Base-by-base conservation (phyloP, 2,329 filamentous ascomycete species). In the Sarocladiaceae sp. region DNA sequence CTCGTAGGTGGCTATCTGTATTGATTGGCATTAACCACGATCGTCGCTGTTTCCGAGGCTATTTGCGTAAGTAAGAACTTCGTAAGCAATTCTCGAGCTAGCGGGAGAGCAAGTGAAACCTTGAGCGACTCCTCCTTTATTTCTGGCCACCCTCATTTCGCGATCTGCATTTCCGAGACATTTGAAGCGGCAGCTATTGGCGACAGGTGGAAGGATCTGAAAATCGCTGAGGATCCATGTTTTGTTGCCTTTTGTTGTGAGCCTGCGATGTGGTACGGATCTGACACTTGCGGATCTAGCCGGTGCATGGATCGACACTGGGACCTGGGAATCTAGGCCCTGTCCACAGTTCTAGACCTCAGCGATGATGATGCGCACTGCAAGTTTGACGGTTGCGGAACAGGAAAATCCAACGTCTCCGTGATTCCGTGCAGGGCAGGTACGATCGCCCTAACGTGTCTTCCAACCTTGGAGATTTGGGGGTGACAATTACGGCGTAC, bases 241-340 rank as follows among this genome's bases (percentile, higher is more conserved):
- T 13, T 25, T 48, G 17, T 20, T 8, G 33, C 18, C 22, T 15
- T 22, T n/a, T 48, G 20, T 17, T 5, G 6, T 8, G 12, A 6
- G n/a, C 18, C 33, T 31, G 26, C 26, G 28, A 31, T 7, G n/a
- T 48, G 17, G 26, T n/a, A 4, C 23, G 44, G 44, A 48, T 48
- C 44, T 48, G 44, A 33, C 44, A 33, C 44, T 48, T 48, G 44
- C 44, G 44, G 44, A 48, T 48, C 44, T 48, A 48, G 28, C 44
- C 44, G 44, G 26, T 48, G 44, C 44, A 48, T 25, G 44, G 44
- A 48, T 48, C 44, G 44, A 48, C 44, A 22, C 44, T 33, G 44
- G 44, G 44, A 48, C 26, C 40, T 48, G 26, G 26, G 31, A 28
- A 48, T 48, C 44, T 48, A 48, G 44, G 26, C 44, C 44, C 28